phyloP scores from a whole-genome alignment of 352 stramenopile species.

The Globisporangium cylindrosporum region DNA sequence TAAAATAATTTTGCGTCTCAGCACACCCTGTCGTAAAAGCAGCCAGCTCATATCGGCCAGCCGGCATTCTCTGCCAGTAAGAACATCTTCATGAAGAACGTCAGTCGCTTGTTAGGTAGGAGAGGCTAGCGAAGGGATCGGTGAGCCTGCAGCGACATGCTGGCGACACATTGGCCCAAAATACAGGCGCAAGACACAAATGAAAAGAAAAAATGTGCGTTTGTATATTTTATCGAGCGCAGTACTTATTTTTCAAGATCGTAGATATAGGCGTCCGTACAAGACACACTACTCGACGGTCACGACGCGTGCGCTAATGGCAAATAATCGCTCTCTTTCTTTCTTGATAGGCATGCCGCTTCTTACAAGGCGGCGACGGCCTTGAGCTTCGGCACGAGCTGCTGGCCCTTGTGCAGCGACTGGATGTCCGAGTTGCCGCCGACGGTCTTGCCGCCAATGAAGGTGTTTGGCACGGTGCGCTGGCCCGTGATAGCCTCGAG shows the following conservation, averaged over 20 bases:
- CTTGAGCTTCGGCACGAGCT: conserved; percentile 89
- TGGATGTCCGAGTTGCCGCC: conserved; percentile 95
- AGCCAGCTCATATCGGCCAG: too few species aligned
- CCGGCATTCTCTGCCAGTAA: too few species aligned
- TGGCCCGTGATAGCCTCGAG: conserved; percentile 81
- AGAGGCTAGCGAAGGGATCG: too few species aligned
- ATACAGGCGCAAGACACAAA: too few species aligned
- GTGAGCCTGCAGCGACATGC: too few species aligned
- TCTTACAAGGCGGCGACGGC: conserved; percentile 40
- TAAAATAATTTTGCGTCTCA: not conserved
- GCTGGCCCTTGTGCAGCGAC: conserved; percentile 77
- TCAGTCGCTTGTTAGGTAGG: too few species aligned
- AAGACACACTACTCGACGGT: not conserved
- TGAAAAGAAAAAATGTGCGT: not conserved
- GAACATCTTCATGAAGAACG: too few species aligned
- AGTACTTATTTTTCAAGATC: not conserved
- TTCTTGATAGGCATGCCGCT: not conserved
- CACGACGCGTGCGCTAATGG: not conserved
- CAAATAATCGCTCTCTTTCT: not conserved
- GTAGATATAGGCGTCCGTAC: not conserved
- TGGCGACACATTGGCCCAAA: too few species aligned
- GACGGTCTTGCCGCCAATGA: conserved; percentile 93
- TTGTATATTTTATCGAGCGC: conserved; percentile 7
- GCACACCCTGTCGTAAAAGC: too few species aligned
- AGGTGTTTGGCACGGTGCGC: conserved; percentile 97